These are phyloP conservation scores for Calonectria pauciramosa DNA, from an alignment of 2,329 filamentous ascomycete genomes.

Conservation along the genomic window DNA sequence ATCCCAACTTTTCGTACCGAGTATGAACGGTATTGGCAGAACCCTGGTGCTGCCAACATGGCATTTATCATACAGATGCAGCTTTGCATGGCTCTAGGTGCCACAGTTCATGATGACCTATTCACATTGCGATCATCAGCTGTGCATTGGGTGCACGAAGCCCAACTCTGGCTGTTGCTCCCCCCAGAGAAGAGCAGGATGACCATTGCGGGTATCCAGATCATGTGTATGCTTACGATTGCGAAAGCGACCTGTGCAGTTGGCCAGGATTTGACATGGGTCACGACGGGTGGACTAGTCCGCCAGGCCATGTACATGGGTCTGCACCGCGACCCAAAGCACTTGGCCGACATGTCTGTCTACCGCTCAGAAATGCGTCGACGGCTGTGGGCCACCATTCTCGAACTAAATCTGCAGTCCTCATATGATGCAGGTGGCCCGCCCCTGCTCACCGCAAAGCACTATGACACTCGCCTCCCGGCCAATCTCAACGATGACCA, in stretches of 20 bases:
- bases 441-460: constrained; percentile 59
- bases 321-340: constrained; percentile 68
- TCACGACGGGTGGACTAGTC: constrained; percentile 63
- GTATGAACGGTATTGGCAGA: constrained; percentile 65
- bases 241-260: constrained; percentile 63
- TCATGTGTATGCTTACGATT: constrained; percentile 64
- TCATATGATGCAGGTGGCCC: constrained; percentile 65
- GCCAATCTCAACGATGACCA: constrained; percentile 67
- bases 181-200: constrained; percentile 64
- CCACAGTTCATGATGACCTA: constrained; percentile 60
- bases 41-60: constrained; percentile 54
- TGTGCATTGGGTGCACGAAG: constrained; percentile 66
- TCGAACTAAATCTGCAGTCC: constrained; percentile 67
- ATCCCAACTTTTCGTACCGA: constrained; percentile 68
- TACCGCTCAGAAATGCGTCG: constrained; percentile 67
- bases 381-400: constrained; percentile 68
- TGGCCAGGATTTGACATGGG: constrained; percentile 66
- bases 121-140: constrained; percentile 59
- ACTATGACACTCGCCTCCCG: constrained; percentile 66
- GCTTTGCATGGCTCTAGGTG: constrained; percentile 66
- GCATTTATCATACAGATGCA: constrained; percentile 67
- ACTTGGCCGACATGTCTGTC: constrained; percentile 61
- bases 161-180: constrained; percentile 63
- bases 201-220: constrained; percentile 64
- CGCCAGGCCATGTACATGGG: constrained; percentile 70